Base-by-base conservation (phyloP, 495 filamentous ascomycete genomes). In the Annulohypoxylon bovei region DNA sequence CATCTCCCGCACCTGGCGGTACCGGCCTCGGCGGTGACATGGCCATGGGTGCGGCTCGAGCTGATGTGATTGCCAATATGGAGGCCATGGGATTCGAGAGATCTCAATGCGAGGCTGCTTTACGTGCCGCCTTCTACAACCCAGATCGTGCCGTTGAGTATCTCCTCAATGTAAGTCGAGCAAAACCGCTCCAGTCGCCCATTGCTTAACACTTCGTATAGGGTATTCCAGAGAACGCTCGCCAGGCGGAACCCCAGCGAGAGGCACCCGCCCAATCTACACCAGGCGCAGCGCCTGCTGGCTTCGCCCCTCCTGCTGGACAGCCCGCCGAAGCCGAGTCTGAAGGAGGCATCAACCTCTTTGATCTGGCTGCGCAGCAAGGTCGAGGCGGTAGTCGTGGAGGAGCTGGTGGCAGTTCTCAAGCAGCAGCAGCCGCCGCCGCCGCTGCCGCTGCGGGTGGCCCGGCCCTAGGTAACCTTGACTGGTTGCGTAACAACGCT, bases 91-190 rank as follows among this genome's bases (percentile, higher is more conserved):
- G 95, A 3, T 99, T 98, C 71, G 86, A 90, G 50, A 83, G 94
- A 72, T 83, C 88, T 18, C 91, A 96, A 72, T 97, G 97, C 66
- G 93, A 97, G 65, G 88, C 90, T 65, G 95, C 95, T 39, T 95
- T 99, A 90, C 90, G 95, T 67, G 95, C 95, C 71, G 95, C 95
- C 5, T 99, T 91, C 79, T 95, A 89, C 83, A 99, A 98, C 83
- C 94, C 95, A 2, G 94, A 99, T 73, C 93, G 95, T 79, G 95
- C 95, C 28, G 94, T 99, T 37, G 95, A 99, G 78, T 99, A 98
- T 73, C 87, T 99, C 3, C 78, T 99, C 68, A 96, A 81, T 62
- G 94, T 97, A 80, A 81, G 93, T 83, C 8, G 62, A 49, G 16
- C 18, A 14, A 23, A 30, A 9, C 11, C 6, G 39, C 39, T 22